Base-by-base conservation (phyloP, 768 basidiomycete genomes). In the Termitomyces sp. region DNA sequence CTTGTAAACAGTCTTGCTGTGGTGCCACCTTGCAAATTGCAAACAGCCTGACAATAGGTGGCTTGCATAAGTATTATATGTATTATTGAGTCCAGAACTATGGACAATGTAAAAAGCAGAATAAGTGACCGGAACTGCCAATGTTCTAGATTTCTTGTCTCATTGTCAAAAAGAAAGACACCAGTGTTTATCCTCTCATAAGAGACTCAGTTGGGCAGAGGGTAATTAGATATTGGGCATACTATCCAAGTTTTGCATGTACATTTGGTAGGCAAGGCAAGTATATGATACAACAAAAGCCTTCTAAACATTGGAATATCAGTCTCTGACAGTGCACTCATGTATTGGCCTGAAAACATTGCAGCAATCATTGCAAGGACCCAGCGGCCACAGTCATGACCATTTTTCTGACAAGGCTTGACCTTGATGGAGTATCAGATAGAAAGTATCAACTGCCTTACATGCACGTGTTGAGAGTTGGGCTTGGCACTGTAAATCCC, bases 381-480 rank as follows among this genome's bases (percentile, higher is more conserved):
- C 58, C 58, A 64, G 13, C 57, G 42, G 1, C 58, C 60, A 42
- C 60, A 61, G 29, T 59, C 56, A 31, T 61, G 27, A 2, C 41
- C 14, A 39, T 64, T 61, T 14, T 41, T 48, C 34, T 63, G 63
- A 39, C 44, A 46, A 32, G 55, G 46, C 2, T 41, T 37, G 0
- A 56, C 1, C 47, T 56, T 16, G 4, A 20, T 8, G 71, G 72
- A 0, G 68, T 66, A 59, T 72, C 72, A 6, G 31, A 9, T 9
- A 16, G 27, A 52, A 29, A 36, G 39, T 24, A 29, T 3, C 39
- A 43, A 27, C 3, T 31, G n/a, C n/a, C 43, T 26, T 44, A 44
- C 14, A 8, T 26, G 42, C 16, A 3, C 29, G 16, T 13, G 36
- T 39, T 8, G 36, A 56, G 4, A 56, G 55, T 46, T 48, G 34